Evolutionary conservation across 176 grass and related monocot species (phyloP), one percentile per base, ranked within the genome.

Genomic region (Oryza rufipogon): DNA sequence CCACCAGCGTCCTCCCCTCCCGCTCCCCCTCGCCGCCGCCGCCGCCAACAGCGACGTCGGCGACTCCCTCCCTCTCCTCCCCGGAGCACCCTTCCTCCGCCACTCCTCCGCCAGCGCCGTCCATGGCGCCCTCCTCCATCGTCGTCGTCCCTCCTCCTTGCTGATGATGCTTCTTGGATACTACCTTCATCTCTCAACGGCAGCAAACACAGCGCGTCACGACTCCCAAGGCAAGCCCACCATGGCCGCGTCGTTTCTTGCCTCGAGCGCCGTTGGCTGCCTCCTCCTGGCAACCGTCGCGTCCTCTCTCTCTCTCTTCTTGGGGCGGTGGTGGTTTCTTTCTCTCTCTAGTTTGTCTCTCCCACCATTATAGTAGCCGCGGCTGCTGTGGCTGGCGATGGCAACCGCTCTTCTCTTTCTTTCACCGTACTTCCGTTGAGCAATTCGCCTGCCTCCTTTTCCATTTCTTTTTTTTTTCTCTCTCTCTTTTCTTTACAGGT

Each of bases 1-100:
- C 91, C 88, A 96, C 69, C 76, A 99, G 85, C 70, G 91, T 91
- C 82, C 88, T 91, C 71, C 87, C 88, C 65, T 78, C 84, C 34
- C 34, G 34, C 4, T 36, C 34, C 54, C 58, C 58, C 20, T 63
- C 58, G 58, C 58, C 58, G 58, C 58, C 54, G 14, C 3, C 54
- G 52, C 1, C 19, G 19, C 0, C 34, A 36, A 36, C 39, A 8
- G 39, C 19, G 56, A 1, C 56, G 16, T 20, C 20, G 20, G 19
- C 68, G 9, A 11, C 81, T 14, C 11, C 36, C 11, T 44, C 61
- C 9, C 14, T 33, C 77, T 69, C 45, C 76, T 52, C 54, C 54
- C 17, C 16, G 54, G 54, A 20, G 54, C 54, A 58, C 15, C 15
- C 19, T 20, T 58, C 54, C 48, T 16, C 48, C 4, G 13, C 48